These are phyloP conservation scores for Lolium perenne DNA, from an alignment of 176 grass and related monocot species.

Conservation along the genomic window DNA sequence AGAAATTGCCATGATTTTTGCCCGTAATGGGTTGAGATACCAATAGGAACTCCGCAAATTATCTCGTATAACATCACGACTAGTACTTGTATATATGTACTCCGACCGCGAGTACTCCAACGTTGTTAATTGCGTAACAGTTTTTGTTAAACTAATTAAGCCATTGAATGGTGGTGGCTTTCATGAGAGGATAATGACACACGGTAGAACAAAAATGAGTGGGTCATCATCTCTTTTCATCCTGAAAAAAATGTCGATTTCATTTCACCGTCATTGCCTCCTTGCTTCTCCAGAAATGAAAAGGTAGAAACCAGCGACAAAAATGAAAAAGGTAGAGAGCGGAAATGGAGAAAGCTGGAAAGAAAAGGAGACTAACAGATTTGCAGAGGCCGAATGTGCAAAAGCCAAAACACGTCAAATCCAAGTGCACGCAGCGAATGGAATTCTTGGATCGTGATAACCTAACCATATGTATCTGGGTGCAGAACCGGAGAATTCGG, in stretches of 20 bases:
- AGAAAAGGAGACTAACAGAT: neutral
- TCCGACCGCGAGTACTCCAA: too few relatives aligned
- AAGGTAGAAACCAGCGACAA: neutral
- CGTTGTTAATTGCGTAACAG: too few relatives aligned
- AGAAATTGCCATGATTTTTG: too few relatives aligned
- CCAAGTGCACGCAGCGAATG: neutral
- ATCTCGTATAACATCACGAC: too few relatives aligned
- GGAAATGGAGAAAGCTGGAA: neutral
- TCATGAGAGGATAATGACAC: too few relatives aligned
- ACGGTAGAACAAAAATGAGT: too few relatives aligned
- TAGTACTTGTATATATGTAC: too few relatives aligned
- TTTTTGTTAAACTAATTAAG: too few relatives aligned
- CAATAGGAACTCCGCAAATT: too few relatives aligned
- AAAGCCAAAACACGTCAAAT: neutral
- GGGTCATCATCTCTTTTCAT: neutral
- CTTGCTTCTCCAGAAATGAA: neutral
- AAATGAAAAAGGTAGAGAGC: neutral
- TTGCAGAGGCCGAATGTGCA: neutral
- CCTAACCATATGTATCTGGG: neutral
- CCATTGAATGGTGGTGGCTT: too few relatives aligned
- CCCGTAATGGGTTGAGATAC: too few relatives aligned
- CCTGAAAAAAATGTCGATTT: neutral
- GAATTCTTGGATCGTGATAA: slow-evolving; percentile 5
- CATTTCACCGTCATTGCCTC: neutral
- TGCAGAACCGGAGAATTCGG: neutral